phyloP scores from a whole-genome alignment of 2,329 filamentous ascomycete genomes.

The Hysterium pulicare region DNA sequence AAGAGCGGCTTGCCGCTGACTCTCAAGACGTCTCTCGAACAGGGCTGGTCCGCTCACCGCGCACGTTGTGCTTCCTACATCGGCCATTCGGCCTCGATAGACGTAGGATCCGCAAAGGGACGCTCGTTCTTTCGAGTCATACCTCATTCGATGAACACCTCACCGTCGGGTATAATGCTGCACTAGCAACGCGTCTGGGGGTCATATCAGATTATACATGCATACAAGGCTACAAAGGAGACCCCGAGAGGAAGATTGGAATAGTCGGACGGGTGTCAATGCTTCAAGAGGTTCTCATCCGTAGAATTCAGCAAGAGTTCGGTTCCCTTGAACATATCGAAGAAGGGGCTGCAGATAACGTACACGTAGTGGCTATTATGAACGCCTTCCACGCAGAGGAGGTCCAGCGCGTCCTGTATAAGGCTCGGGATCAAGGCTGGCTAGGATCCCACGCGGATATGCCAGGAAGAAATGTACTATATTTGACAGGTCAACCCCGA shows the following conservation, averaged over 20 bases:
- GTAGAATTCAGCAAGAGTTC: conserved; percentile 23
- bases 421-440: conserved; percentile 23
- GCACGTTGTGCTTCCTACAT: conserved; percentile 31
- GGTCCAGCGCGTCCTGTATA: conserved; percentile 31
- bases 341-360: conserved; percentile 20
- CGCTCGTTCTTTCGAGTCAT: conserved; percentile 34
- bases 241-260: conserved; percentile 35
- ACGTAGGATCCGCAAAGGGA: conserved; percentile 21
- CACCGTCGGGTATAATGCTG: conserved; percentile 38
- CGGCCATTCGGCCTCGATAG: conserved; percentile 31
- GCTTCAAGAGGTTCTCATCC: conserved; percentile 13
- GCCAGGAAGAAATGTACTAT: conserved; percentile 29
- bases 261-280: conserved; percentile 25
- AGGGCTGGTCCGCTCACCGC: conserved; percentile 13
- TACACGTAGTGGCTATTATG: conserved; percentile 36
- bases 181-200: conserved; percentile 29
- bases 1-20: too few species aligned
- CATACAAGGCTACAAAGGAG: conserved; percentile 39
- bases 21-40: background rate
- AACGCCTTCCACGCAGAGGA: conserved; percentile 40
- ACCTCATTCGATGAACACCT: conserved; percentile 37
- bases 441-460: conserved; percentile 14
- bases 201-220: conserved; percentile 27
- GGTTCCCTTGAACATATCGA: conserved; percentile 23
- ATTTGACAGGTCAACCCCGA: conserved; percentile 38